Percentiles rank a stretch among this genome's conserved stretches.
Evolutionary conservation across 1,284 basidiomycete species (phyloP).

Genomic region (Malassezia restricta): DNA sequence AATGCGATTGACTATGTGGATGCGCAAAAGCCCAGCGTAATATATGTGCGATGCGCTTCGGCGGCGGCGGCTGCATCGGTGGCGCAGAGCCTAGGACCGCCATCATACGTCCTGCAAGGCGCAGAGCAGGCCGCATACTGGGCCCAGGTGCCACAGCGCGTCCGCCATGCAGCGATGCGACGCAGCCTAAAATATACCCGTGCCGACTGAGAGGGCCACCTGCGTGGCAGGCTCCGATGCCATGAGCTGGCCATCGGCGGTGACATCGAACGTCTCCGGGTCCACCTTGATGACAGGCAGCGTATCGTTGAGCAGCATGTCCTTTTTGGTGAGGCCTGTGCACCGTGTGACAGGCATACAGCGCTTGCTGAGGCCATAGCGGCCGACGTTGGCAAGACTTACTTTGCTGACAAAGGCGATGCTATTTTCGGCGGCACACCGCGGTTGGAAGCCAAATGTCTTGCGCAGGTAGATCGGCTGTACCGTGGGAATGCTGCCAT

Average conservation of each 20-base stretch:
- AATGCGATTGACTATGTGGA: conserved; percentile 12
- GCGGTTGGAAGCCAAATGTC: conserved; percentile 74
- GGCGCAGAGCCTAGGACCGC: not conserved
- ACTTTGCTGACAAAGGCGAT: conserved; percentile 70
- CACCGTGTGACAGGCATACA: conserved; percentile 67
- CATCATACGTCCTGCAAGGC: not conserved
- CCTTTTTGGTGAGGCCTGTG: conserved; percentile 63
- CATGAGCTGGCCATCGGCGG: conserved; percentile 25
- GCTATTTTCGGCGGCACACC: conserved; percentile 66
- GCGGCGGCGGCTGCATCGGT: not conserved
- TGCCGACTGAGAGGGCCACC: conserved; percentile 29
- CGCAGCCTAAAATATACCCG: conserved; percentile 9
- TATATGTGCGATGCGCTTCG: conserved; percentile 8
- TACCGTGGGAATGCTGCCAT: conserved; percentile 72
- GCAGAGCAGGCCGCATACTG: conserved; percentile 6
- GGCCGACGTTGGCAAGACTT: conserved; percentile 56
- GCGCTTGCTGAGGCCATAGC: conserved; percentile 65
- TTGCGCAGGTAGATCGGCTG: conserved; percentile 73
- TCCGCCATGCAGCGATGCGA: conserved; percentile 4
- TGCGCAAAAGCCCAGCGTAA: not conserved
- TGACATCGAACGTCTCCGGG: conserved; percentile 61
- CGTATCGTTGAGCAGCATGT: conserved; percentile 84
- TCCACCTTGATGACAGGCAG: conserved; percentile 77
- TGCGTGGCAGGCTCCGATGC: conserved; percentile 29
- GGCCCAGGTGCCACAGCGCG: conserved; percentile 3